Evolutionary conservation across 2,329 filamentous ascomycete species (phyloP), one percentile per base, ranked within the genome.

Genomic region (Chaetomium globosum): DNA sequence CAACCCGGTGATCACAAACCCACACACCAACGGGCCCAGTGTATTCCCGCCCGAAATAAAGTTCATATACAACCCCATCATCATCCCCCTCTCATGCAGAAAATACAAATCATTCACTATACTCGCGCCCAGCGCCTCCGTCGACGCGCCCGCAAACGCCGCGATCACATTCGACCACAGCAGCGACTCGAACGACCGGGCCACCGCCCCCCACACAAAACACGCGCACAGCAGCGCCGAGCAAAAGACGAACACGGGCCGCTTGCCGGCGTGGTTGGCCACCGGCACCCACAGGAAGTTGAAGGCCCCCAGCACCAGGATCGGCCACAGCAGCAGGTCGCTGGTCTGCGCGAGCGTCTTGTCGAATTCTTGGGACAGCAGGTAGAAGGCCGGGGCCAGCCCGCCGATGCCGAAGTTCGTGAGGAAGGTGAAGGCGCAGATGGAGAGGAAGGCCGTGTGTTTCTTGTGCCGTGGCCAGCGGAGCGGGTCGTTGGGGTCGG

Each of bases 201-300:
- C 78, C 19, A 75, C 54, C 1, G 80, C 80, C 51, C 80, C 79
- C 80, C 80, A 82, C 19, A 82, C 73, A 64, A 75, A 80, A 64
- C 71, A 73, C 1, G 74, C 69, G 57, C 75, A 77, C 16, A 82
- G 74, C 36, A 82, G 68, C 6, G 75, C 73, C 6, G 74, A 77
- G 1, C 77, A 72, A 48, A 80, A 74, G 21, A 82, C 77, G 64
- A 82, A 82, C 2, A 81, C 74, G 4, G 80, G 79, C 19, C 81
- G 74, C 70, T 81, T 81, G 53, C 80, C 80, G 49, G 78, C 74
- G 63, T 79, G 80, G 64, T 80, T 80, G 28, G 79, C 79, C 19
- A 82, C 26, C 6, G 80, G 80, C 5, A 82, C 80, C 80, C 80
- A 82, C 69, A 83, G 75, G 74, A 82, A 82, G 68, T 82, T 82